A percentile compares a stretch with the other conserved stretches of the same genome.
Evolutionary conservation across 257 asterid species (phyloP).

Genomic region (Lavandula angustifolia): DNA sequence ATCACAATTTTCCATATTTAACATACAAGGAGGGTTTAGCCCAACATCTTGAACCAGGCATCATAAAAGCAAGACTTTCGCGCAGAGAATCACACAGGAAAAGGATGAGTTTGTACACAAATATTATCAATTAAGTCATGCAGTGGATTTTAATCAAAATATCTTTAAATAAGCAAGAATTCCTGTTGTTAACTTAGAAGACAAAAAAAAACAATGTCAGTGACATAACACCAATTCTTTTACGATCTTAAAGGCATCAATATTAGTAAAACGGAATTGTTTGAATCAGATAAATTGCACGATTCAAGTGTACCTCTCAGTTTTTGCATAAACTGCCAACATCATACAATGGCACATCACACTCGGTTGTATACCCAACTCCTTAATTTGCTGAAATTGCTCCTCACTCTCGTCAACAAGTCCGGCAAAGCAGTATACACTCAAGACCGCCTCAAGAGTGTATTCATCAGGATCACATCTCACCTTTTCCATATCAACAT

Average conservation of each 20-base stretch:
- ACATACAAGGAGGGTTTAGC: slow-evolving; percentile 9
- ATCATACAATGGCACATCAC: slow-evolving; percentile 96
- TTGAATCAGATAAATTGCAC: slow-evolving; percentile 16
- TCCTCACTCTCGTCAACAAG: slow-evolving; percentile 89
- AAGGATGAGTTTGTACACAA: slow-evolving; percentile 5
- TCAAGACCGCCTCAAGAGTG: slow-evolving; percentile 92
- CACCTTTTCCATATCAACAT: slow-evolving; percentile 87
- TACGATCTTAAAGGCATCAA: slow-evolving; percentile 16
- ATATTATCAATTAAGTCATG: neutral
- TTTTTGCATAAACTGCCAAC: slow-evolving; percentile 77
- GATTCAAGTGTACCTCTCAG: slow-evolving; percentile 61
- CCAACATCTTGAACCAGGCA: neutral
- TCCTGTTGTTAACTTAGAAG: neutral
- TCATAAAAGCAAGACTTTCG: neutral
- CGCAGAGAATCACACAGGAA: slow-evolving; percentile 11
- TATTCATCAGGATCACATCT: slow-evolving; percentile 92
- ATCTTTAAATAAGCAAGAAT: neutral
- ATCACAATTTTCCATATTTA: neutral
- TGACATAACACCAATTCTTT: neutral
- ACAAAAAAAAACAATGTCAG: neutral
- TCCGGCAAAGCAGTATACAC: slow-evolving; percentile 91
- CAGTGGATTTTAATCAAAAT: neutral
- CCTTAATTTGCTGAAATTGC: slow-evolving; percentile 84
- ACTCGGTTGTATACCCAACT: slow-evolving; percentile 81
- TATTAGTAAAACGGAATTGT: slow-evolving; percentile 25